phyloP scores from a whole-genome alignment of 768 basidiomycete genomes.

The Tricholoma terreum region DNA sequence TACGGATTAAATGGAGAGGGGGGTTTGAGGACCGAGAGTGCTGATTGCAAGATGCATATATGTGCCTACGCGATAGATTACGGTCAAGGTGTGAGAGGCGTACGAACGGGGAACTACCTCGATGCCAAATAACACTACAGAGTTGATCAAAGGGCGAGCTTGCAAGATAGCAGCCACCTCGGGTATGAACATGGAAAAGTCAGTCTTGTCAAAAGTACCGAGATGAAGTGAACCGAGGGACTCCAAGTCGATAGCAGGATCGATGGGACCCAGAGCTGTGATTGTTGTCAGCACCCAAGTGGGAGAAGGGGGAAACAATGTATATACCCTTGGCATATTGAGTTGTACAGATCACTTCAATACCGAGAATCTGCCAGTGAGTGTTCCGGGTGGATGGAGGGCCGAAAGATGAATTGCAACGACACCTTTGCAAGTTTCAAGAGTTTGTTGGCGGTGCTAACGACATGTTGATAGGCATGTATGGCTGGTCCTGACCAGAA shows the following conservation, averaged over 20 bases:
- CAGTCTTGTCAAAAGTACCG: constrained; percentile 69
- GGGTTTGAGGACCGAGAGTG: constrained; percentile 28
- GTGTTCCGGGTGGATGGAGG: neutral
- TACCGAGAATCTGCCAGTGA: constrained; percentile 48
- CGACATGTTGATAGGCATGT: constrained; percentile 67
- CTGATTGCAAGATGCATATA: constrained; percentile 76
- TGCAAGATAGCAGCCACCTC: constrained; percentile 55
- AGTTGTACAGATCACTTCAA: constrained; percentile 78
- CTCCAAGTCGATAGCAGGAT: constrained; percentile 54
- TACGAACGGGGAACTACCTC: constrained; percentile 54
- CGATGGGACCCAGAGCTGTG: constrained; percentile 66
- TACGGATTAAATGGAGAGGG: constrained; percentile 16
- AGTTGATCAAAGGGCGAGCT: constrained; percentile 45
- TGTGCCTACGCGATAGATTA: constrained; percentile 21
- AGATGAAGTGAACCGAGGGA: constrained; percentile 55
- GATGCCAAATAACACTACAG: constrained; percentile 81
- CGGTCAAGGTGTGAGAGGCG: neutral
- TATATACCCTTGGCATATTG: constrained; percentile 75
- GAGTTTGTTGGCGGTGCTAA: constrained; percentile 71
- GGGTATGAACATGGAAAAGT: constrained; percentile 83
- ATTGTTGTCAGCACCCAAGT: neutral
- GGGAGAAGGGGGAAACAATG: neutral
- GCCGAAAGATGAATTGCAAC: neutral
- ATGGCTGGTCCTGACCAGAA: constrained; percentile 48
- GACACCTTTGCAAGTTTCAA: constrained; percentile 67